Percentiles rank a stretch among this genome's conserved stretches.
Conservation (phyloP, 176 grass and related monocot genomes). For the Cenchrus americanus region DNA sequence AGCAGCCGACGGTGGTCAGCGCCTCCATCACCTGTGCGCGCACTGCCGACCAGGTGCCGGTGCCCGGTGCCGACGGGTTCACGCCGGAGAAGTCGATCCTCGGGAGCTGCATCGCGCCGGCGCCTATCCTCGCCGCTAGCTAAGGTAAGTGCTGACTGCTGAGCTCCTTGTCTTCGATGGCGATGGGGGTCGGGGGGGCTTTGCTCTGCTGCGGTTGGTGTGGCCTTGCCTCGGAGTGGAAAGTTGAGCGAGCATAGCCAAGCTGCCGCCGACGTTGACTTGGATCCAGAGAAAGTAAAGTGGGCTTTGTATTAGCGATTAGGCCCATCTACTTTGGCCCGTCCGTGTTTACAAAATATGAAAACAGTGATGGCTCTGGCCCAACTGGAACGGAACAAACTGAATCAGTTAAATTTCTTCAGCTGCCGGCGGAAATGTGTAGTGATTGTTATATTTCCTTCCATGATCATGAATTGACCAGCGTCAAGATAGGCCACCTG, state of each 20-base stretch:
- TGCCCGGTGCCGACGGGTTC: slow-evolving; percentile 3
- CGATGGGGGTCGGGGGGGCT: neutral
- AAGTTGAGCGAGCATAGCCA: neutral
- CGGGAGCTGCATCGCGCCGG: slow-evolving; percentile 5
- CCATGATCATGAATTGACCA: neutral
- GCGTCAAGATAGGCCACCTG: neutral
- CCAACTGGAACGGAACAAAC: neutral
- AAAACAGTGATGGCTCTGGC: neutral
- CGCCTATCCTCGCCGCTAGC: neutral
- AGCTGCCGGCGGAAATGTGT: neutral
- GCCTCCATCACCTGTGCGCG: slow-evolving; percentile 52
- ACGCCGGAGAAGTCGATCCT: slow-evolving; percentile 40
- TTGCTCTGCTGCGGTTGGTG: slow-evolving; percentile 11
- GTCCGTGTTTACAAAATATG: too few relatives aligned
- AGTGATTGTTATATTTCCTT: neutral
- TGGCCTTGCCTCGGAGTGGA: neutral
- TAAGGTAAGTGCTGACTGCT: neutral
- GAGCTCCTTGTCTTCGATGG: neutral
- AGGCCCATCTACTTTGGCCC: neutral
- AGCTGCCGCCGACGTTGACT: neutral
- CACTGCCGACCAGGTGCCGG: neutral
- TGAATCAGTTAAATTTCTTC: neutral
- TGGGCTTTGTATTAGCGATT: neutral
- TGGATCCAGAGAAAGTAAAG: too few relatives aligned
- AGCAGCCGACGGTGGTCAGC: slow-evolving; percentile 54